Evolutionary conservation across 257 asterid species (phyloP).

Genomic region (Fraxinus americana): DNA sequence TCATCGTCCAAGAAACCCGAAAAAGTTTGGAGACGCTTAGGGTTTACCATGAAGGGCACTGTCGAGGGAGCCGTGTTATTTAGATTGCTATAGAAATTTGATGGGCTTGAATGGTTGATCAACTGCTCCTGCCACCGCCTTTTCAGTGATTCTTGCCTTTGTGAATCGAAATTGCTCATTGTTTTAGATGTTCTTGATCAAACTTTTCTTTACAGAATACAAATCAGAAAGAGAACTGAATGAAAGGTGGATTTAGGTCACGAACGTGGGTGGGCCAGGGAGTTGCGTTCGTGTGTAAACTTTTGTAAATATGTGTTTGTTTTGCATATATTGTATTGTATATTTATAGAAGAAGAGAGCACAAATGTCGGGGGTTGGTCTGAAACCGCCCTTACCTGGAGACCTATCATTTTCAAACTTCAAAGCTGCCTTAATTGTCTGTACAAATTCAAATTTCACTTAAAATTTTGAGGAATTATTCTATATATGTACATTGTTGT

Average conservation of each 20-base stretch:
- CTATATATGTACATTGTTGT: no score
- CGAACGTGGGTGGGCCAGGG: neutral
- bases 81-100: conserved; percentile 19
- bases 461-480: neutral
- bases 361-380: conserved; percentile 65
- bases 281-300: neutral
- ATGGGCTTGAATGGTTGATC: conserved; percentile 23
- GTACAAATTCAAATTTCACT: conserved; percentile 14
- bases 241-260: conserved; percentile 5
- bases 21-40: conserved; percentile 25
- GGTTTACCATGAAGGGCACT: conserved; percentile 22
- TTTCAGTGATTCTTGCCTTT: conserved; percentile 42
- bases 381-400: conserved; percentile 45
- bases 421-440: conserved; percentile 45
- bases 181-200: neutral
- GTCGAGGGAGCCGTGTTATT: neutral
- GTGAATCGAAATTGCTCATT: conserved; percentile 56
- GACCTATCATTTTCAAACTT: conserved; percentile 37
- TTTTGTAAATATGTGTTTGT: conserved; percentile 6
- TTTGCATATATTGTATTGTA: conserved; percentile 6
- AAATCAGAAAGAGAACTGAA: neutral
- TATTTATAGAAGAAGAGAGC: conserved; percentile 37
- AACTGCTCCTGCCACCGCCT: conserved; percentile 45
- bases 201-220: neutral
- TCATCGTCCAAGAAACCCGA: conserved; percentile 49